Base-by-base conservation (phyloP, 1,139 yeast genomes). In the Candida freyschussii region DNA sequence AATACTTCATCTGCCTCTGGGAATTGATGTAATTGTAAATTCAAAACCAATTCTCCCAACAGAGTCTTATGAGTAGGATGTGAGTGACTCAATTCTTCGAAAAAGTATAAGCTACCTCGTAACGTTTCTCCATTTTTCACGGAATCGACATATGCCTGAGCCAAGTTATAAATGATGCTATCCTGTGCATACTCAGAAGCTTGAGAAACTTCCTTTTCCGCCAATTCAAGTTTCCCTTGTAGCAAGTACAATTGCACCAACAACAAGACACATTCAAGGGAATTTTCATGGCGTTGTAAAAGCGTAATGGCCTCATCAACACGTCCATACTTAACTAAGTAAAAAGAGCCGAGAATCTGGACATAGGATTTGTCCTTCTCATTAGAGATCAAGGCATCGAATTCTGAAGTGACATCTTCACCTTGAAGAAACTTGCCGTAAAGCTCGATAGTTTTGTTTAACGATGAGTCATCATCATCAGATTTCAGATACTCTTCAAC, bases 31-130 rank as follows among this genome's bases (percentile, higher is more conserved):
- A 69, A 52, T 46, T 63, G 67, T 34, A 69, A 52, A 40, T 68
- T 70, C 10, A 73, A 55, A 4, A 65, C 65, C 9, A 69, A 61
- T 45, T 67, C 66, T 24, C 72, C 72, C 28, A 74, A 53, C 20
- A 62, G 67, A 61, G 60, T 66, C 55, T 49, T 72, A 58, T 67
- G 68, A 59, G 53, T 74, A 31, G 51, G 52, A 65, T 65, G 68
- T 17, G 65, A 55, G 29, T 75, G 70, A 34, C 78, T 67, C 36
- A 78, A 63, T 57, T 82, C 93, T 55, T 82, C 91, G 56, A 73
- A 82, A 47, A 82, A 80, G 56, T 78, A 82, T 59, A 69, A 76
- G 2, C 83, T 66, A 43, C 75, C 74, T 55, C 71, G 79, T 42
- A 76, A 69, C 43, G 69, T 63, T 17, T 75, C 68, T 34, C 75